Percentiles rank a stretch among this genome's conserved stretches.
Conservation (phyloP, 805 yeast species). For the Teunomyces gatunensis region DNA sequence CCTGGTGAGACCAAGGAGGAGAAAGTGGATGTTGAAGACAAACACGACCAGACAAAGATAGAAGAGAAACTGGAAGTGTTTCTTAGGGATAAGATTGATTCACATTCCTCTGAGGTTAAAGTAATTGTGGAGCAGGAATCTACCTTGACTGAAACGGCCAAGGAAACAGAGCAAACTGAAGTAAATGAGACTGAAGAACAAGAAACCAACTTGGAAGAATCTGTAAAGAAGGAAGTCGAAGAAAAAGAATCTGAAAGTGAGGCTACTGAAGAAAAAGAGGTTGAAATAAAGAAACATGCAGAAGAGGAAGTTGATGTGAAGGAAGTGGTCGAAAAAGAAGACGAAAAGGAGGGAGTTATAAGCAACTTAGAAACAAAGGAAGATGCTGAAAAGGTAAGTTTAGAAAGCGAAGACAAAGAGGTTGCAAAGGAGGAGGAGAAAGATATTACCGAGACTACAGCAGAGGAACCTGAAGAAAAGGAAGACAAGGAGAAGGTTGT, state of each 20-base stretch:
- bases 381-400: constrained; percentile 5
- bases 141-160: constrained; percentile 1
- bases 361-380: not conserved
- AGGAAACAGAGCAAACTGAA: not conserved
- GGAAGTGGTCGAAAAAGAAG: not conserved
- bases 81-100: not conserved
- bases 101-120: not conserved
- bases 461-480: not conserved
- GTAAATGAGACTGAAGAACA: not conserved
- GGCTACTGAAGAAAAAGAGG: not conserved
- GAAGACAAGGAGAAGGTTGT: not conserved
- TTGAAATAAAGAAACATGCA: not conserved
- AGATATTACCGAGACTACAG: constrained; percentile 7
- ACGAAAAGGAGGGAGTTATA: not conserved
- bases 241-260: not conserved
- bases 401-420: not conserved
- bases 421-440: not conserved
- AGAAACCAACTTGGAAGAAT: not conserved
- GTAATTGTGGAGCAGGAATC: not conserved
- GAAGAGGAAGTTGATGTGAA: constrained; percentile 8
- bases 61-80: not conserved
- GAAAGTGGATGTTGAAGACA: not conserved
- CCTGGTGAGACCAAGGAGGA: not conserved
- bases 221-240: not conserved
- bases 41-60: not conserved